A percentile compares a stretch with the other conserved stretches of the same genome.
Conservation (phyloP, 2,329 filamentous ascomycete genomes). For the Stemphylium beticola region DNA sequence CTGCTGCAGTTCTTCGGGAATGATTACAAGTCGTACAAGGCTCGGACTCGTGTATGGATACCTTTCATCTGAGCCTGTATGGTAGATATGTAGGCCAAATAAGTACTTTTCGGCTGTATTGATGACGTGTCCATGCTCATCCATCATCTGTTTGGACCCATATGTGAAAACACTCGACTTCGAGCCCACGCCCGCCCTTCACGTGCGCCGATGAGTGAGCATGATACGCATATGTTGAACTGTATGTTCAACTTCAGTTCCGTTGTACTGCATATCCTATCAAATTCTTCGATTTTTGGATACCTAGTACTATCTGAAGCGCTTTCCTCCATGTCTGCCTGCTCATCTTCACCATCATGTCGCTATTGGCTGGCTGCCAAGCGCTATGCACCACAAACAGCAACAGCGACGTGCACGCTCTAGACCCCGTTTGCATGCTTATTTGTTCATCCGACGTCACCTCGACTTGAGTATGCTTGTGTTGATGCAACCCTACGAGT, state of each 20-base stretch:
- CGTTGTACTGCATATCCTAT: too few species aligned
- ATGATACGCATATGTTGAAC: too few species aligned
- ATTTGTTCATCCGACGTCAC: not conserved
- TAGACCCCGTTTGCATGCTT: not conserved
- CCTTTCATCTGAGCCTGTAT: slow-evolving; percentile 66
- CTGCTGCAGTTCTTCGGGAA: slow-evolving; percentile 82
- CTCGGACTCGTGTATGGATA: slow-evolving; percentile 76
- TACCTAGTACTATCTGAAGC: too few species aligned
- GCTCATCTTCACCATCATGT: not conserved
- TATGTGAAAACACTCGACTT: too few species aligned
- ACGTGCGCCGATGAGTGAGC: too few species aligned
- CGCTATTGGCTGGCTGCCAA: not conserved
- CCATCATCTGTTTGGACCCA: too few species aligned
- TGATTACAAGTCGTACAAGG: slow-evolving; percentile 77
- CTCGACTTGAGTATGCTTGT: not conserved
- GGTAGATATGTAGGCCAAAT: not conserved
- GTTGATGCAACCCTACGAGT: not conserved
- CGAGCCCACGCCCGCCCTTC: too few species aligned
- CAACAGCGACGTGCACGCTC: not conserved
- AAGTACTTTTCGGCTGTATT: not conserved
- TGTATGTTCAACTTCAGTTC: too few species aligned
- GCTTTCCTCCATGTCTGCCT: not conserved
- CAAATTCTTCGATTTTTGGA: too few species aligned
- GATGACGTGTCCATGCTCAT: not conserved
- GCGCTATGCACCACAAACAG: not conserved